A percentile compares a stretch with the other conserved stretches of the same genome.
Evolutionary conservation across 495 filamentous ascomycete species (phyloP).

Genomic region (Immersiella caudata): DNA sequence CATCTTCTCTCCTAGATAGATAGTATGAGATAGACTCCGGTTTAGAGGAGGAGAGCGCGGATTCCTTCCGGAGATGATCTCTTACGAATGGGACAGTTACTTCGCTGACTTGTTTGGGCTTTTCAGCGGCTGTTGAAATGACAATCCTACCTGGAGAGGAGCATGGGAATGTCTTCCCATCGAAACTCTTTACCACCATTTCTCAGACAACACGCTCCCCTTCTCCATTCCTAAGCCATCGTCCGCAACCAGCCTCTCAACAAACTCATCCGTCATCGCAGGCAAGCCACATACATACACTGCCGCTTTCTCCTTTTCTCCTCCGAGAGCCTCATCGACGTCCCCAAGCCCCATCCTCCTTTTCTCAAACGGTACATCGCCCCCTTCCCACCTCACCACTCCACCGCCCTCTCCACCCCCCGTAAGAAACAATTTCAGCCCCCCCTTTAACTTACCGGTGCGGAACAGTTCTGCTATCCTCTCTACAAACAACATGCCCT

Average conservation of each 20-base stretch:
- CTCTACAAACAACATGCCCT: slow-evolving; percentile 49
- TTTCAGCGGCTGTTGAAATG: no score
- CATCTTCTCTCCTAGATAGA: neutral
- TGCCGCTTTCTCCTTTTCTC: slow-evolving; percentile 54
- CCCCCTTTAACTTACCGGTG: slow-evolving; percentile 30
- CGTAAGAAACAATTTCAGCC: slow-evolving; percentile 43
- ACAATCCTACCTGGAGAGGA: neutral
- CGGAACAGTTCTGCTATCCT: slow-evolving; percentile 43
- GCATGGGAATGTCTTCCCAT: neutral
- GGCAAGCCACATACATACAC: slow-evolving; percentile 82
- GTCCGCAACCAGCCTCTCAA: slow-evolving; percentile 49
- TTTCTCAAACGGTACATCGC: slow-evolving; percentile 41
- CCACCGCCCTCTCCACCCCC: slow-evolving; percentile 10
- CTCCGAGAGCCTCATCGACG: slow-evolving; percentile 51
- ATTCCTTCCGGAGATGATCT: no score
- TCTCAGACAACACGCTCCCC: slow-evolving; percentile 73
- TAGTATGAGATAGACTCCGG: neutral
- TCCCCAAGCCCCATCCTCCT: slow-evolving; percentile 58
- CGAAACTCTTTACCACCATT: slow-evolving; percentile 70
- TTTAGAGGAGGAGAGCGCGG: no score
- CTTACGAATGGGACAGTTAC: neutral
- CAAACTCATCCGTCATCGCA: slow-evolving; percentile 78
- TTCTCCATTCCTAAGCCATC: slow-evolving; percentile 57
- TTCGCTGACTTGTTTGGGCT: no score
- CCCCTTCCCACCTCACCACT: slow-evolving; percentile 27